phyloP scores from a whole-genome alignment of 148 eudicot genomes.

The Rhododendron henanense region DNA sequence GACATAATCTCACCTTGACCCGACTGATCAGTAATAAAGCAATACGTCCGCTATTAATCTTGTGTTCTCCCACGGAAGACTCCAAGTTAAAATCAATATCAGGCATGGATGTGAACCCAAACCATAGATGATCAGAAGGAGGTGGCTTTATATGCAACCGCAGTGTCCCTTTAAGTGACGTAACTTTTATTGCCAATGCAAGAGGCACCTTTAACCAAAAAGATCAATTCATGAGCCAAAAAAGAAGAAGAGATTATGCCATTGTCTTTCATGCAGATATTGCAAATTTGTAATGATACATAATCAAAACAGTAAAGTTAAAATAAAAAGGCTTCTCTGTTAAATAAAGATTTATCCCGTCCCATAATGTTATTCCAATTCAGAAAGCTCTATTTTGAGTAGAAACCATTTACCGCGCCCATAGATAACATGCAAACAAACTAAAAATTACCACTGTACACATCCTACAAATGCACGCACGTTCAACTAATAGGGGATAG shows the following conservation, averaged over 20 bases:
- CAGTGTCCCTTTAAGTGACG: slow-evolving; percentile 71
- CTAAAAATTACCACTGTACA: not conserved
- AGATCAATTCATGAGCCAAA: not conserved
- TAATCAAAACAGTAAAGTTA: not conserved
- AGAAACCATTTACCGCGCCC: not conserved
- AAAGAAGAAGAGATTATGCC: not conserved
- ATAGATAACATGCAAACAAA: not conserved
- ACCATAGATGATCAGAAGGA: slow-evolving; percentile 94
- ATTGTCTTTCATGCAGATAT: not conserved
- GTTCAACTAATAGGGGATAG: not conserved
- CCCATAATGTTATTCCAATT: not conserved
- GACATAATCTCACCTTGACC: slow-evolving; percentile 61
- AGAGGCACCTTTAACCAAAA: slow-evolving; percentile 66
- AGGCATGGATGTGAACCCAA: slow-evolving; percentile 85
- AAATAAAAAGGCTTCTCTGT: not conserved
- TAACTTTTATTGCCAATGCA: slow-evolving; percentile 65
- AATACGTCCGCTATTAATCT: slow-evolving; percentile 64
- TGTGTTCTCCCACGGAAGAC: slow-evolving; percentile 81
- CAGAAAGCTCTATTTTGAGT: not conserved
- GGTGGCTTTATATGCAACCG: slow-evolving; percentile 85
- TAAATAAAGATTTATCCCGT: not conserved
- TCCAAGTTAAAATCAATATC: slow-evolving; percentile 79
- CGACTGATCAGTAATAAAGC: slow-evolving; percentile 70
- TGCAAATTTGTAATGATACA: not conserved
- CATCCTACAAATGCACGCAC: not conserved